Percentiles rank a stretch among this genome's conserved stretches.
These are phyloP conservation scores for Phytophthora meadii DNA, from an alignment of 352 stramenopile genomes.

Conservation along the genomic window DNA sequence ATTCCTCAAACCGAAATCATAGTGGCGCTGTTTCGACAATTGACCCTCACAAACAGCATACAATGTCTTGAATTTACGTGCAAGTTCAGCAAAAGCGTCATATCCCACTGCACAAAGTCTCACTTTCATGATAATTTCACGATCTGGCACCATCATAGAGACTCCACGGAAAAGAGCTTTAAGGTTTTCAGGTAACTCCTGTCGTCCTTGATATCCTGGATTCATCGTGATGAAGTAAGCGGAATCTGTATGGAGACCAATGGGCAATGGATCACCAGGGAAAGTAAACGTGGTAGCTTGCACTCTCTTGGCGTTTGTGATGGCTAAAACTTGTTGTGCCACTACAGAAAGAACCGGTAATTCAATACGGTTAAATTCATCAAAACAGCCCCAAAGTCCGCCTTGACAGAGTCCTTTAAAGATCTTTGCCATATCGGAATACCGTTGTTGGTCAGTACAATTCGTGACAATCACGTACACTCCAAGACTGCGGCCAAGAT, in stretches of 20 bases:
- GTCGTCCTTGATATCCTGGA: slow-evolving; percentile 92
- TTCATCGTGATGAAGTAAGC: slow-evolving; percentile 96
- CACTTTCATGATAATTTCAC: slow-evolving; percentile 95
- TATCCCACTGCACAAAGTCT: slow-evolving; percentile 96
- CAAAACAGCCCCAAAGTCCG: slow-evolving; percentile 92
- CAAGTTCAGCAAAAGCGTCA: slow-evolving; percentile 92
- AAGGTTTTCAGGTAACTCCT: slow-evolving; percentile 93
- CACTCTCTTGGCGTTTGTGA: slow-evolving; percentile 75
- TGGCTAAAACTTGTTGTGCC: slow-evolving; percentile 92
- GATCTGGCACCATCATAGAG: slow-evolving; percentile 97
- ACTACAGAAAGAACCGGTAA: slow-evolving; percentile 93
- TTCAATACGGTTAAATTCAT: slow-evolving; percentile 95
- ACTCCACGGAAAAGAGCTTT: slow-evolving; percentile 94
- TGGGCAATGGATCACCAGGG: slow-evolving; percentile 65
- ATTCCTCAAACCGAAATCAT: slow-evolving; percentile 95
- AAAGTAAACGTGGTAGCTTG: slow-evolving; percentile 66
- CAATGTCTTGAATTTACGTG: slow-evolving; percentile 95
- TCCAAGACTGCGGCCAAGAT: slow-evolving; percentile 90
- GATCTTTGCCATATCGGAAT: slow-evolving; percentile 94
- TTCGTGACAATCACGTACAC: slow-evolving; percentile 95
- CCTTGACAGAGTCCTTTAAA: slow-evolving; percentile 93
- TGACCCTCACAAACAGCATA: slow-evolving; percentile 96
- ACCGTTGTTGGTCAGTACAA: slow-evolving; percentile 91
- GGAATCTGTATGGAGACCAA: slow-evolving; percentile 64
- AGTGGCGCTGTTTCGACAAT: slow-evolving; percentile 93